Percentiles rank a stretch among this genome's conserved stretches.
These are phyloP conservation scores for Amanita polypyramis DNA, from an alignment of 768 basidiomycete genomes.

Conservation along the genomic window DNA sequence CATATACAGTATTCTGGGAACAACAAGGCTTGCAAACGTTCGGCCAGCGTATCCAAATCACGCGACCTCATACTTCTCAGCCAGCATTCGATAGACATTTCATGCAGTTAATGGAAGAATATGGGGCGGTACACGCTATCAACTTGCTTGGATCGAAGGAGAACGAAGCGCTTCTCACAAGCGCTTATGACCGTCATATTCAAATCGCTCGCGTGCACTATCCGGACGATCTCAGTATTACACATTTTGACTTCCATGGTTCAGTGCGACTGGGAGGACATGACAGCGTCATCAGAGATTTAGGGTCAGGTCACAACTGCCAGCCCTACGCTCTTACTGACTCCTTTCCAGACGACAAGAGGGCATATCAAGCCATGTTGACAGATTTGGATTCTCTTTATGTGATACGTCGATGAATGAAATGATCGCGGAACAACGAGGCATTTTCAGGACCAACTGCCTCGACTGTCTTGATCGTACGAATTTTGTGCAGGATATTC, in stretches of 20 bases:
- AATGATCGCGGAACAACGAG: conserved; percentile 80
- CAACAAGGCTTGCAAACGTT: conserved; percentile 95
- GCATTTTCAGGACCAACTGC: conserved; percentile 91
- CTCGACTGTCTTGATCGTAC: conserved; percentile 95
- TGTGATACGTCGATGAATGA: conserved; percentile 56
- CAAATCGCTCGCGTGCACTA: conserved; percentile 50
- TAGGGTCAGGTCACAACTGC: conserved; percentile 34
- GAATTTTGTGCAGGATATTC: conserved; percentile 93
- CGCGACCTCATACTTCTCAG: conserved; percentile 90
- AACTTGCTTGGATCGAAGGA: conserved; percentile 90
- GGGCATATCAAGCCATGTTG: conserved; percentile 49
- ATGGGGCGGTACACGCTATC: conserved; percentile 76
- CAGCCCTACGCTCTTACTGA: neutral
- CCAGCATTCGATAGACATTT: conserved; percentile 97
- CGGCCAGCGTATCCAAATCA: conserved; percentile 89
- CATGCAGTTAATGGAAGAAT: conserved; percentile 75
- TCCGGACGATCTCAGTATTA: conserved; percentile 64
- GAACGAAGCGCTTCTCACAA: conserved; percentile 78
- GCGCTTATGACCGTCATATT: conserved; percentile 77
- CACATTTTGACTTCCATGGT: conserved; percentile 92
- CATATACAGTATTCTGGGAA: conserved; percentile 86
- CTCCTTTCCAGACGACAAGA: conserved; percentile 40
- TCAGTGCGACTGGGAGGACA: conserved; percentile 75
- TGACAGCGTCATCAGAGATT: conserved; percentile 70
- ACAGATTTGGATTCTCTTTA: conserved; percentile 81